Evolutionary conservation across 768 basidiomycete genomes (phyloP).

Genomic region (Tricholomella constricta): DNA sequence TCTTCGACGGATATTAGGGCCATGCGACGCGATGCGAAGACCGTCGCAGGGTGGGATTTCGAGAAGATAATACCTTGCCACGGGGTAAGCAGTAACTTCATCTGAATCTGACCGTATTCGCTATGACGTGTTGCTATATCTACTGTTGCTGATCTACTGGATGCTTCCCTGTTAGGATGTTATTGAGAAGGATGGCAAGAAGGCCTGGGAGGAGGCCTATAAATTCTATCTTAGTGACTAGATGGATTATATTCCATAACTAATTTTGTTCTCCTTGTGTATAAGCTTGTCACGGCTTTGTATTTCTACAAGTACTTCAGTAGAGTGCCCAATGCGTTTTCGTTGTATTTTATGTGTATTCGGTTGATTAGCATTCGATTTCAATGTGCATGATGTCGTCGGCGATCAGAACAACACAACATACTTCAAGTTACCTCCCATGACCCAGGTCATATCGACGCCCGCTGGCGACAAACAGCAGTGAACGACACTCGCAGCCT

Average conservation of each 20-base stretch:
- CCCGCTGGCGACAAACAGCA: background rate
- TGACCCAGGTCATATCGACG: too few relatives aligned
- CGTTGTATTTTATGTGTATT: too few relatives aligned
- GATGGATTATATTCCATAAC: background rate
- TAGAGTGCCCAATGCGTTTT: too few relatives aligned
- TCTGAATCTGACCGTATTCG: background rate
- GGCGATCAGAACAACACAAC: too few relatives aligned
- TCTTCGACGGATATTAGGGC: conserved; percentile 24
- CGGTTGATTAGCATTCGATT: too few relatives aligned
- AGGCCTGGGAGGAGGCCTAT: conserved; percentile 48
- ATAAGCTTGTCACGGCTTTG: too few relatives aligned
- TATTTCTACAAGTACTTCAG: too few relatives aligned
- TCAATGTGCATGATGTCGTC: too few relatives aligned
- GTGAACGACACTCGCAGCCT: background rate
- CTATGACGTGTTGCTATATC: background rate
- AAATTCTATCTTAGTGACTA: conserved; percentile 17
- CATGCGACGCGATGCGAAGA: conserved; percentile 60
- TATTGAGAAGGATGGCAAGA: conserved; percentile 56
- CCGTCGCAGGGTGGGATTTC: conserved; percentile 68
- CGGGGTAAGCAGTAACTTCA: conserved; percentile 27
- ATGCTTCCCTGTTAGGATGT: conserved; percentile 36
- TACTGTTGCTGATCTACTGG: background rate
- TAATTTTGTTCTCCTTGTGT: background rate
- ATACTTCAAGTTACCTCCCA: too few relatives aligned
- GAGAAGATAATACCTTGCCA: conserved; percentile 71